Conservation (phyloP, 164 flowering plant species). For the Macadamia tetraphylla region DNA sequence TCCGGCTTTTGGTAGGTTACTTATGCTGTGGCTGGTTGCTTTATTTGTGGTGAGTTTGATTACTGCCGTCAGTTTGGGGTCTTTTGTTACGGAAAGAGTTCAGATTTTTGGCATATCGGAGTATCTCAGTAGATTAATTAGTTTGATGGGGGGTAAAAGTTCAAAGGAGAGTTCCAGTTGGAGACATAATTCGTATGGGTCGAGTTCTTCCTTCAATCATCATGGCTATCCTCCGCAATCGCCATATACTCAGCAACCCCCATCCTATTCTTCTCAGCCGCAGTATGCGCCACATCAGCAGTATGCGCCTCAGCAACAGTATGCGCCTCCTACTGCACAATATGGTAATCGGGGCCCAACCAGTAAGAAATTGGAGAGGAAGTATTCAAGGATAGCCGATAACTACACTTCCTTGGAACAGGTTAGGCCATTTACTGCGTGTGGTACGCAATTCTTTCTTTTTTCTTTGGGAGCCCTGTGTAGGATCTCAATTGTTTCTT, state of each 20-base stretch:
- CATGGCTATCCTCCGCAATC: conserved; percentile 32
- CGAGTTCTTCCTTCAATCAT: conserved; percentile 26
- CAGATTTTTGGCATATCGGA: conserved; percentile 4
- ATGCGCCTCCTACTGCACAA: conserved; percentile 27
- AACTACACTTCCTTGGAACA: conserved; percentile 59
- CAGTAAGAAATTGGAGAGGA: conserved; percentile 36
- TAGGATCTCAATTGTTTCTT: neutral
- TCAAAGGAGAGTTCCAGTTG: conserved; percentile 29
- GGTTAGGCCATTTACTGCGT: conserved; percentile 25
- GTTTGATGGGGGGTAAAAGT: conserved; percentile 45
- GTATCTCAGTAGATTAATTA: conserved; percentile 9
- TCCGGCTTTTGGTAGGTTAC: neutral
- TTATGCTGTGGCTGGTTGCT: neutral
- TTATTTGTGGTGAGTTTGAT: neutral
- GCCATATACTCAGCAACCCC: conserved; percentile 32
- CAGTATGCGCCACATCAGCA: neutral
- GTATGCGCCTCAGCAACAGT: conserved; percentile 13
- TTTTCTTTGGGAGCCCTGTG: neutral
- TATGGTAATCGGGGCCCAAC: conserved; percentile 24
- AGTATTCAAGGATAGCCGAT: conserved; percentile 69
- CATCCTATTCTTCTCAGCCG: conserved; percentile 17
- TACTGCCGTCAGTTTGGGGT: neutral
- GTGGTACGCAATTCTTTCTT: neutral
- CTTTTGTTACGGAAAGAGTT: conserved; percentile 2
- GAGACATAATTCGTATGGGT: conserved; percentile 26